These are phyloP conservation scores for Myriosclerotinia scirpicola DNA, from an alignment of 2,329 filamentous ascomycete genomes.

Conservation along the genomic window DNA sequence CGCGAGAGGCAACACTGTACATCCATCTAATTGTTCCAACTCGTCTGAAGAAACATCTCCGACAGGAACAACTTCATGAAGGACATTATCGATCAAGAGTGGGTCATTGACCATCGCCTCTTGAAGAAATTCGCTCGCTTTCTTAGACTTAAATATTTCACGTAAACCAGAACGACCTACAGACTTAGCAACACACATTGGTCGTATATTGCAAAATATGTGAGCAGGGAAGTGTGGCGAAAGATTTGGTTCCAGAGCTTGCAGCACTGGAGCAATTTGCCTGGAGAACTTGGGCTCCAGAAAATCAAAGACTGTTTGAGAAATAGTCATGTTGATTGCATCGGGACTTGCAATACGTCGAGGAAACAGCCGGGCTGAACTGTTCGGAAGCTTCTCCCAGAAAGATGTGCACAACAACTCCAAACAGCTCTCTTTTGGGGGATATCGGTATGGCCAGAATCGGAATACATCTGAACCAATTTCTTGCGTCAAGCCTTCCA, in stretches of 20 bases:
- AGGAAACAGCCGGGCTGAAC: conserved; percentile 30
- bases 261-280: conserved; percentile 27
- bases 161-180: conserved; percentile 29
- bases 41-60: conserved; percentile 14
- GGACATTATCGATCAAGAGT: conserved; percentile 21
- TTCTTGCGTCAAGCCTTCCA: conserved; percentile 28
- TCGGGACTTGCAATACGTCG: conserved; percentile 20
- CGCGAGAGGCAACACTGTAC: conserved; percentile 35
- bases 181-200: conserved; percentile 21
- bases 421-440: conserved; percentile 24
- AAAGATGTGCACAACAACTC: conserved; percentile 29
- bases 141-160: conserved; percentile 27
- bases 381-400: conserved; percentile 31
- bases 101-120: conserved; percentile 20
- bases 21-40: conserved; percentile 33
- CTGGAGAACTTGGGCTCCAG: conserved; percentile 25
- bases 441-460: conserved; percentile 33
- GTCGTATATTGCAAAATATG: conserved; percentile 21
- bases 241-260: conserved; percentile 28
- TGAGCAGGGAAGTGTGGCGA: conserved; percentile 28
- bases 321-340: conserved; percentile 25
- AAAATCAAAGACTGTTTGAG: conserved; percentile 35
- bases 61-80: conserved; percentile 23
- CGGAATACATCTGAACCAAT: conserved; percentile 26
- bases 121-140: conserved; percentile 13